These are phyloP conservation scores for Diaporthe citrichinensis DNA, from an alignment of 2,329 filamentous ascomycete species.

Conservation along the genomic window DNA sequence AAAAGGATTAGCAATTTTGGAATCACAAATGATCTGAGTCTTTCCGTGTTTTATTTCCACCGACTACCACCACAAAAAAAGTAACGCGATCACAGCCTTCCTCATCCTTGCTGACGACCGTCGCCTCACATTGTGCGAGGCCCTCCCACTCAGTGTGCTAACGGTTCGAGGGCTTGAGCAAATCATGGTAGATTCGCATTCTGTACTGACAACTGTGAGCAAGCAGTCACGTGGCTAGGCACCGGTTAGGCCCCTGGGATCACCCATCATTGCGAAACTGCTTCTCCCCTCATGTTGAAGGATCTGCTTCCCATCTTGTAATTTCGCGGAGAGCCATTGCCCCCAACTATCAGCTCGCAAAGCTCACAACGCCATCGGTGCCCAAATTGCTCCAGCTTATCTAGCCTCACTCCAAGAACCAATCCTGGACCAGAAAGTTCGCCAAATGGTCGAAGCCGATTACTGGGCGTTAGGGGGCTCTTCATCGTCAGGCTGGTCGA, in stretches of 20 bases:
- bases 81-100: conserved; percentile 1
- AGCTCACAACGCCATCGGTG: conserved; percentile 29
- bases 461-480: conserved; percentile 64
- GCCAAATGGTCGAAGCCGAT: conserved; percentile 35
- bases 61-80: conserved; percentile 28
- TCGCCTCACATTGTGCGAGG: background rate
- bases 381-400: conserved; percentile 11
- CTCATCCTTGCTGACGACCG: conserved; percentile 6
- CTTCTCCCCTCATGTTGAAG: background rate
- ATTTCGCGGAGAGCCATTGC: background rate
- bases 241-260: background rate
- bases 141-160: background rate
- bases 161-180: conserved; percentile 3
- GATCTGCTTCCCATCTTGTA: background rate
- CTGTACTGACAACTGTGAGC: conserved; percentile 22
- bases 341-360: conserved; percentile 1
- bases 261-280: background rate
- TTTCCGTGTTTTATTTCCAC: conserved; percentile 25
- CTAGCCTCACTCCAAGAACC: conserved; percentile 5
- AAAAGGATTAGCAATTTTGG: background rate
- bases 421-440: background rate
- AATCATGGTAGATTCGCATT: conserved; percentile 15
- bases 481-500: conserved; percentile 94
- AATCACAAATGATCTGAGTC: conserved; percentile 23
- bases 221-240: background rate